phyloP scores from a whole-genome alignment of 163 green algal species.

The Trebouxia gelatinosa region DNA sequence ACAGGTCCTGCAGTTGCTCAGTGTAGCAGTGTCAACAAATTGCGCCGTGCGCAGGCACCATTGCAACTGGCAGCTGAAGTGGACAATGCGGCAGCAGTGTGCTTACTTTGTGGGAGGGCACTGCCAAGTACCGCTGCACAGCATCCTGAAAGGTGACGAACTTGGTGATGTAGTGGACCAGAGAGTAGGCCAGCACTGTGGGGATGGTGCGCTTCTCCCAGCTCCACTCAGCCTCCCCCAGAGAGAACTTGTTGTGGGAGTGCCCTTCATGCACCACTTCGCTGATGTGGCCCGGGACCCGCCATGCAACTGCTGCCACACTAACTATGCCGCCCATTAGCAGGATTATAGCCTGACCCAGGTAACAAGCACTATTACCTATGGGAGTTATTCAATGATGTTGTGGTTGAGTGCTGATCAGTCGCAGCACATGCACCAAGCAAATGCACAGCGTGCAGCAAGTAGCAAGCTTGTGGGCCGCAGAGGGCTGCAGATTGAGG shows the following conservation, averaged over 20 bases:
- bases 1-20: too few species aligned
- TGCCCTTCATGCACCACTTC: neutral
- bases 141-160: slow-evolving; percentile 33
- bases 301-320: neutral
- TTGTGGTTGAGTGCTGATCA: too few species aligned
- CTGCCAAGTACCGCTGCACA: slow-evolving; percentile 31
- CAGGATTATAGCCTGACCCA: slow-evolving; percentile 25
- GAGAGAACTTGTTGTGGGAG: slow-evolving; percentile 13
- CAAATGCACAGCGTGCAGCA: too few species aligned
- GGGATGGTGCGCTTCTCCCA: slow-evolving; percentile 27
- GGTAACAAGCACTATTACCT: too few species aligned
- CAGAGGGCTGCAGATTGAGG: too few species aligned
- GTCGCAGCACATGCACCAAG: too few species aligned
- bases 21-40: too few species aligned
- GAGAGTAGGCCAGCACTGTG: slow-evolving; percentile 26
- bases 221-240: slow-evolving; percentile 2
- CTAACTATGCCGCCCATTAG: slow-evolving; percentile 1
- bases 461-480: too few species aligned
- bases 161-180: slow-evolving; percentile 30
- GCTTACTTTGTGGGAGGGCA: slow-evolving; percentile 18
- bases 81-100: too few species aligned
- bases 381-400: too few species aligned
- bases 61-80: too few species aligned
- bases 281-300: neutral
- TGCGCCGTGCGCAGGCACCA: too few species aligned